Conservation (phyloP, 2,329 filamentous ascomycete genomes). For the Aspergillus japonicus region DNA sequence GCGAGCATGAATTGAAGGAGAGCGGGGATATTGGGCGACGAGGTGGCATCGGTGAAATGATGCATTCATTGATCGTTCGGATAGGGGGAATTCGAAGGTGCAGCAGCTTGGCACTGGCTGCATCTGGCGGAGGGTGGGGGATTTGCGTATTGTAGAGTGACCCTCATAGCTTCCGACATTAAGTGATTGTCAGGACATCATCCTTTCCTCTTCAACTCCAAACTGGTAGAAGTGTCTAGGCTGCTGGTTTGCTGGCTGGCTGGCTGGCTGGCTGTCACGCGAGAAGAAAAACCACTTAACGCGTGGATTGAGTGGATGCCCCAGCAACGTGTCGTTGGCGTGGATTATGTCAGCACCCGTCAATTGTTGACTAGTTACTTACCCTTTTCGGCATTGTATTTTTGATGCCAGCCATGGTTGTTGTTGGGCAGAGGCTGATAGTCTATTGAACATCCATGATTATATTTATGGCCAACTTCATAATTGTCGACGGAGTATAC, state of each 20-base stretch:
- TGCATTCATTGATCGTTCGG: slow-evolving; percentile 13
- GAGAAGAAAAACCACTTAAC: slow-evolving; percentile 23
- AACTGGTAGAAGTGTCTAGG: neutral
- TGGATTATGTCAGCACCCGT: neutral
- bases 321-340: slow-evolving; percentile 18
- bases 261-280: neutral
- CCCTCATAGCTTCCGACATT: slow-evolving; percentile 20
- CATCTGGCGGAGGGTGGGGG: slow-evolving; percentile 17
- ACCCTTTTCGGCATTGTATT: neutral
- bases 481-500: no score
- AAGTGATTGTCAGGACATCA: neutral
- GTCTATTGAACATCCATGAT: no score
- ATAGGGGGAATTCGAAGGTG: slow-evolving; percentile 15
- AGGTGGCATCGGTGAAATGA: slow-evolving; percentile 31
- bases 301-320: slow-evolving; percentile 15
- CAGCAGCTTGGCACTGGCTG: slow-evolving; percentile 26
- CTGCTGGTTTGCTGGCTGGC: no score
- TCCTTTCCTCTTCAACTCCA: slow-evolving; percentile 1
- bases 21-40: slow-evolving; percentile 35
- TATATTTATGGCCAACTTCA: no score
- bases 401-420: no score
- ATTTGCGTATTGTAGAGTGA: neutral
- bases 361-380: neutral
- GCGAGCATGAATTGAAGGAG: slow-evolving; percentile 35
- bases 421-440: no score